phyloP scores from a whole-genome alignment of 805 yeast species.

The Debaryomyces maramus region DNA sequence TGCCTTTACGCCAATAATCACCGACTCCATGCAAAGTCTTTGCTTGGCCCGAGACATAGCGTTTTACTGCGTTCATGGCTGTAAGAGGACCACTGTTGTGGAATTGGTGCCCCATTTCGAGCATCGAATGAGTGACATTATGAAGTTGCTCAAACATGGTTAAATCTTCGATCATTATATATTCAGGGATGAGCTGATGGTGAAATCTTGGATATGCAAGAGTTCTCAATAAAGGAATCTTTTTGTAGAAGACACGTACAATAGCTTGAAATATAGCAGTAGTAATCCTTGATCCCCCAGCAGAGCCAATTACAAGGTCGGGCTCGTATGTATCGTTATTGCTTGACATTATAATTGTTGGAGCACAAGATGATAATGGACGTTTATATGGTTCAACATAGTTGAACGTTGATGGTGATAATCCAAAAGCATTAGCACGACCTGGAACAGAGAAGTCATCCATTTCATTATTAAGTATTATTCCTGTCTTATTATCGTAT shows the following conservation, averaged over 20 bases:
- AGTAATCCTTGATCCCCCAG: conserved; percentile 89
- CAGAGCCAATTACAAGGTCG: conserved; percentile 81
- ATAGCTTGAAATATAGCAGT: conserved; percentile 84
- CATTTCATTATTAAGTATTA: conserved; percentile 87
- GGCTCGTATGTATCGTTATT: conserved; percentile 31
- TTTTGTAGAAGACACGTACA: conserved; percentile 60
- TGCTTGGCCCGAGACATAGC: conserved; percentile 50
- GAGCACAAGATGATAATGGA: conserved; percentile 83
- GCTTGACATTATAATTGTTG: conserved; percentile 59
- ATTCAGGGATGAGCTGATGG: conserved; percentile 84
- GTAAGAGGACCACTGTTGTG: conserved; percentile 37
- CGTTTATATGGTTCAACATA: conserved; percentile 73
- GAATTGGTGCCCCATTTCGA: conserved; percentile 41
- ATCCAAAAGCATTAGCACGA: conserved; percentile 72
- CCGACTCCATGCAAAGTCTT: conserved; percentile 68
- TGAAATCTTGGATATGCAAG: conserved; percentile 82
- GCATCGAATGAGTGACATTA: conserved; percentile 42
- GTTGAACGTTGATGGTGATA: conserved; percentile 79
- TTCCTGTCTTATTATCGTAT: conserved; percentile 79
- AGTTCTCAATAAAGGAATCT: conserved; percentile 60
- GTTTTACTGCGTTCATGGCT: conserved; percentile 45
- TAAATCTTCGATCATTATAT: conserved; percentile 58
- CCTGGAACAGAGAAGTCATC: conserved; percentile 86
- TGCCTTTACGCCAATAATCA: conserved; percentile 89
- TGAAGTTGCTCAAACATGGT: conserved; percentile 39